Evolutionary conservation across 2,329 filamentous ascomycete genomes (phyloP).

Genomic region (Tolypocladium guangdongense): DNA sequence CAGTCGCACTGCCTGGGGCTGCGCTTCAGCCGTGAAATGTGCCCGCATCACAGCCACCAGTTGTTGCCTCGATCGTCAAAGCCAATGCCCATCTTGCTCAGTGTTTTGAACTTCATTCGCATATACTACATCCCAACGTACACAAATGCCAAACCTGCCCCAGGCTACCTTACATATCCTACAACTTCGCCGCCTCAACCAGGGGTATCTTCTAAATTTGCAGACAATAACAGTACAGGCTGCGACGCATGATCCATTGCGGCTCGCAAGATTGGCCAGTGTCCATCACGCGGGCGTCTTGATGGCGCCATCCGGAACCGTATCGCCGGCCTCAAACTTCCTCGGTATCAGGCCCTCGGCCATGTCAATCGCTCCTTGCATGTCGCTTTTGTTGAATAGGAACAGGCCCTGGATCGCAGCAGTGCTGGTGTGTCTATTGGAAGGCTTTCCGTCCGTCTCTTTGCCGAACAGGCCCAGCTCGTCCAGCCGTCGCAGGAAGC

Average conservation of each 20-base stretch:
- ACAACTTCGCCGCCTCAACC: background rate
- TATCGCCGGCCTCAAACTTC: slow-evolving; percentile 40
- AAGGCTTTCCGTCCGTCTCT: slow-evolving; percentile 33
- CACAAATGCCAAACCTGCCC: background rate
- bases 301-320: slow-evolving; percentile 24
- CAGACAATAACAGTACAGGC: background rate
- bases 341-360: slow-evolving; percentile 54
- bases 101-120: background rate
- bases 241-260: background rate
- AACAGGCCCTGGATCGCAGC: slow-evolving; percentile 92
- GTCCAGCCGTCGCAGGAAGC: slow-evolving; percentile 61
- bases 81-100: too few species aligned
- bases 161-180: background rate
- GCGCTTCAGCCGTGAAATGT: too few species aligned
- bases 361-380: slow-evolving; percentile 76
- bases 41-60: background rate
- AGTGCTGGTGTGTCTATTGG: slow-evolving; percentile 58
- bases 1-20: too few species aligned
- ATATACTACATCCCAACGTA: background rate
- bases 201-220: slow-evolving; percentile 7
- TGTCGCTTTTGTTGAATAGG: slow-evolving; percentile 86
- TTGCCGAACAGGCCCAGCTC: slow-evolving; percentile 60
- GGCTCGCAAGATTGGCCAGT: background rate
- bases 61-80: background rate
- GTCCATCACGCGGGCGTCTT: slow-evolving; percentile 26